Conservation (phyloP, 2,329 filamentous ascomycete genomes). For the Monilinia laxa region DNA sequence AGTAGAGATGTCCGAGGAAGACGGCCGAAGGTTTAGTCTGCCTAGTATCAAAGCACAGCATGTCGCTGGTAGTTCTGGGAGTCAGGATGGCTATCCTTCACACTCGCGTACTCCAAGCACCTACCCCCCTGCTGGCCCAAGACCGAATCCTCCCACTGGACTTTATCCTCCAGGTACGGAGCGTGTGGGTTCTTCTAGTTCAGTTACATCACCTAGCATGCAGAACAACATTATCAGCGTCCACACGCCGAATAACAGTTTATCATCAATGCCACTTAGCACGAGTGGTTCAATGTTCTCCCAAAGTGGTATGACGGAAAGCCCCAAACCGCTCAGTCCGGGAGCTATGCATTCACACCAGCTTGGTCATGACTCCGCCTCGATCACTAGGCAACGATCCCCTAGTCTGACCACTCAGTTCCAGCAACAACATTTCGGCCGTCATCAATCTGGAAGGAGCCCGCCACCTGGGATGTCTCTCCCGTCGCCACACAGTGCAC, state of each 20-base stretch:
- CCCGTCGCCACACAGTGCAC: constrained; percentile 36
- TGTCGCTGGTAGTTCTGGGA: constrained; percentile 49
- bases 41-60: constrained; percentile 74
- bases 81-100: constrained; percentile 44
- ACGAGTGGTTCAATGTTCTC: constrained; percentile 59
- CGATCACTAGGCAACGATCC: constrained; percentile 58
- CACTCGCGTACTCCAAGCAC: constrained; percentile 70
- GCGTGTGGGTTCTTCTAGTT: constrained; percentile 50
- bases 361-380: constrained; percentile 53
- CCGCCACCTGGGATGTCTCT: constrained; percentile 41
- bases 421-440: constrained; percentile 62
- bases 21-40: constrained; percentile 64
- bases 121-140: constrained; percentile 68
- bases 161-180: constrained; percentile 63
- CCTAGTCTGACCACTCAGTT: constrained; percentile 65
- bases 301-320: constrained; percentile 75
- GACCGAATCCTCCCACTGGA: constrained; percentile 49
- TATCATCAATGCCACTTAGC: constrained; percentile 50
- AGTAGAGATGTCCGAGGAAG: constrained; percentile 58
- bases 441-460: constrained; percentile 57
- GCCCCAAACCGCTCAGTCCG: constrained; percentile 78
- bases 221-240: constrained; percentile 40
- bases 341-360: constrained; percentile 49
- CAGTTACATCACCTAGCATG: constrained; percentile 55
- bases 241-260: constrained; percentile 52